Conservation (phyloP, 768 basidiomycete genomes). For the Dioszegia aurantiaca region DNA sequence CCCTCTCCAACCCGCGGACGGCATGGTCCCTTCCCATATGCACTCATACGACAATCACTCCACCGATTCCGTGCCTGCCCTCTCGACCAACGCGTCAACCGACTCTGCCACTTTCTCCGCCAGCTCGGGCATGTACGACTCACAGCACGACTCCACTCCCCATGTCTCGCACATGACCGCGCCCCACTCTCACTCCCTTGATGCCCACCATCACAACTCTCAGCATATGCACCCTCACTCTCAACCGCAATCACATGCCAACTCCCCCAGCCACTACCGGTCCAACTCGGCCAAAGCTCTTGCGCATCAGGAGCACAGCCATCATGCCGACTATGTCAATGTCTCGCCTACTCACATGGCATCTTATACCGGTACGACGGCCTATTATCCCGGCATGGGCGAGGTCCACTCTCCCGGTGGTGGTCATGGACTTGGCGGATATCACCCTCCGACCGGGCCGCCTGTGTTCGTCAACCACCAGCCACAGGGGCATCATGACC, state of each 20-base stretch:
- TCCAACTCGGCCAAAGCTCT: constrained; percentile 9
- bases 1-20: constrained; percentile 21
- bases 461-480: neutral
- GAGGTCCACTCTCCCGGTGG: constrained; percentile 5
- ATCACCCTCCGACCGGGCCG: neutral
- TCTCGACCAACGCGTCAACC: constrained; percentile 3
- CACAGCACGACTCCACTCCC: constrained; percentile 11
- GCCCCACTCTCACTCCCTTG: neutral
- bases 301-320: neutral
- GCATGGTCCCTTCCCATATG: constrained; percentile 1
- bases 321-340: constrained; percentile 13
- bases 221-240: neutral
- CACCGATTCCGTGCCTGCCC: constrained; percentile 4
- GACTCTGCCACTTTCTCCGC: constrained; percentile 7
- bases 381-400: constrained; percentile 11
- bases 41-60: constrained; percentile 8
- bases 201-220: constrained; percentile 9
- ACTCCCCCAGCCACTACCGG: constrained; percentile 7
- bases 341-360: constrained; percentile 14
- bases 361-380: constrained; percentile 7
- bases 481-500: constrained; percentile 1
- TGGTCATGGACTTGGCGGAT: constrained; percentile 6
- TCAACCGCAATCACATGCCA: constrained; percentile 7
- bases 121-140: constrained; percentile 15
- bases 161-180: constrained; percentile 3